phyloP scores from a whole-genome alignment of 495 filamentous ascomycete genomes.

The Aspergillus kassunensis region DNA sequence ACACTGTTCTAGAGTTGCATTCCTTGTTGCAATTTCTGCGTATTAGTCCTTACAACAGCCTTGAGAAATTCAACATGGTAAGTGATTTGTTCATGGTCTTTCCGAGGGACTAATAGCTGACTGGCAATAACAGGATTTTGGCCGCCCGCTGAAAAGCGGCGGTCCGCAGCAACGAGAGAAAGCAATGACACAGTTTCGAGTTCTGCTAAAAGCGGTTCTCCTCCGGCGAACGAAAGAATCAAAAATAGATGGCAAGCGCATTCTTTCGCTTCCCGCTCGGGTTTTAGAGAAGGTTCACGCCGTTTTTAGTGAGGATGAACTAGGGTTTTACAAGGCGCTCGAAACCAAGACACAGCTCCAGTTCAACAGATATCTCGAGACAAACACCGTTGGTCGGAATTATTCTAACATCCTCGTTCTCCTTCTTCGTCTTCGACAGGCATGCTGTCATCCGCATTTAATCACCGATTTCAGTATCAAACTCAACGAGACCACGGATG shows the following conservation, averaged over 20 bases:
- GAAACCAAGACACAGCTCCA: constrained; percentile 61
- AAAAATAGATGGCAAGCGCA: constrained; percentile 79
- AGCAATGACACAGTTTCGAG: constrained; percentile 70
- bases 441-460: constrained; percentile 90
- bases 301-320: constrained; percentile 71
- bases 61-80: constrained; percentile 57
- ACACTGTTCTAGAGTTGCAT: constrained; percentile 76
- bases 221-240: constrained; percentile 83
- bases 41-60: constrained; percentile 74
- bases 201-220: constrained; percentile 78
- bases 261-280: constrained; percentile 70
- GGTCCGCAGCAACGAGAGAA: constrained; percentile 29
- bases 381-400: constrained; percentile 67
- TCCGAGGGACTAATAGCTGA: neutral
- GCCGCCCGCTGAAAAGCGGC: constrained; percentile 46
- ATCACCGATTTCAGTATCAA: constrained; percentile 67
- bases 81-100: constrained; percentile 12
- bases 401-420: constrained; percentile 84
- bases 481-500: constrained; percentile 46
- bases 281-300: constrained; percentile 61
- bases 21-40: constrained; percentile 77
- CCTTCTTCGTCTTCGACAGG: constrained; percentile 78
- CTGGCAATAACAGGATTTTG: constrained; percentile 41
- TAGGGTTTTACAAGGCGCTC: constrained; percentile 66
- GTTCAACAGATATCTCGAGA: constrained; percentile 75